Evolutionary conservation across 805 yeast species (phyloP).

Genomic region (Wickerhamiella dianesei): DNA sequence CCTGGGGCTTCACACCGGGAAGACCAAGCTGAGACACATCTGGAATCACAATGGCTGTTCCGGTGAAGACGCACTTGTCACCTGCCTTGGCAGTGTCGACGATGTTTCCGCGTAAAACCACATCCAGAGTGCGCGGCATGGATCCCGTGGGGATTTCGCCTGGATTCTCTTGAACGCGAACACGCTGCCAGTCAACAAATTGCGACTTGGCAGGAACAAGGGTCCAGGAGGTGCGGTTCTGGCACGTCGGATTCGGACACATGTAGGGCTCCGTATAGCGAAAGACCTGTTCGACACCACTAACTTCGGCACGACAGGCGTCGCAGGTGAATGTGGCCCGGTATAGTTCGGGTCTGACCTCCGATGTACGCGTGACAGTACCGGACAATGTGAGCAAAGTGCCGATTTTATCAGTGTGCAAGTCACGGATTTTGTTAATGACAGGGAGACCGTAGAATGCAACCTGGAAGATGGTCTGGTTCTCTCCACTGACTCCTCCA

Average conservation of each 20-base stretch:
- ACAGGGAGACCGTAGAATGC: slow-evolving; percentile 79
- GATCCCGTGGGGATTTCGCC: slow-evolving; percentile 95
- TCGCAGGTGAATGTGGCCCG: slow-evolving; percentile 83
- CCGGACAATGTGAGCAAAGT: slow-evolving; percentile 74
- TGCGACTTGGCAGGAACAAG: slow-evolving; percentile 70
- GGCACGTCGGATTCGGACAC: slow-evolving; percentile 80
- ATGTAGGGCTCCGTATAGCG: slow-evolving; percentile 88
- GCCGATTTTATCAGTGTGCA: slow-evolving; percentile 82
- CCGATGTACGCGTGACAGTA: slow-evolving; percentile 90
- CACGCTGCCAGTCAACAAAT: slow-evolving; percentile 93
- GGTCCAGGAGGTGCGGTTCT: slow-evolving; percentile 75
- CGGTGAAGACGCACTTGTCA: slow-evolving; percentile 85
- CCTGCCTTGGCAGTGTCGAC: slow-evolving; percentile 97
- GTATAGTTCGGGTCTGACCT: slow-evolving; percentile 88
- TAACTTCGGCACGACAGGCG: slow-evolving; percentile 68
- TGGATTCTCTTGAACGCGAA: slow-evolving; percentile 91
- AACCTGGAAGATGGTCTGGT: slow-evolving; percentile 73
- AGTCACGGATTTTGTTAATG: slow-evolving; percentile 72
- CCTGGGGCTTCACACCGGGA: slow-evolving; percentile 86
- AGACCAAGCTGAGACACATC: slow-evolving; percentile 87
- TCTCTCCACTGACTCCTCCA: slow-evolving; percentile 23
- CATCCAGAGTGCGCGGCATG: slow-evolving; percentile 94
- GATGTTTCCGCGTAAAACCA: slow-evolving; percentile 80
- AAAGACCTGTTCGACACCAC: slow-evolving; percentile 85
- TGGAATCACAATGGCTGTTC: slow-evolving; percentile 88